Conservation (phyloP, 2,329 filamentous ascomycete genomes). For the Alternaria arbusti region DNA sequence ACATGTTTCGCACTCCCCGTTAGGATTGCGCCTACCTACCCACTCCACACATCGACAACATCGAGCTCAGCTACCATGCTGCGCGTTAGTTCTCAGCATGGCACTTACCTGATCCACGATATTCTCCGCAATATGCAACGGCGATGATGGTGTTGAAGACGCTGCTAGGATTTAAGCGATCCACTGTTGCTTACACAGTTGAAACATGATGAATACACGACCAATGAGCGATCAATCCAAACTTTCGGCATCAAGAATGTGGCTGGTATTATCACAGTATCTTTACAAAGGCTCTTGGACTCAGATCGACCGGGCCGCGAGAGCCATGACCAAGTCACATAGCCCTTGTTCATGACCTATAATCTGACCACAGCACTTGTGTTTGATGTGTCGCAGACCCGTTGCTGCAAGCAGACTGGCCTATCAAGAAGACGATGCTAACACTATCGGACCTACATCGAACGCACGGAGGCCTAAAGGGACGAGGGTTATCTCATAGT, state of each 20-base stretch:
- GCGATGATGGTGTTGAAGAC: conserved; percentile 1
- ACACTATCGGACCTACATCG: neutral
- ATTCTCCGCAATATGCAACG: neutral
- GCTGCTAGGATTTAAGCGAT: neutral
- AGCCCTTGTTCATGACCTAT: conserved; percentile 12
- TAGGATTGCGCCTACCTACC: conserved; percentile 8
- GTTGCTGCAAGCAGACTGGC: conserved; percentile 9
- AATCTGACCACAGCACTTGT: conserved; percentile 21
- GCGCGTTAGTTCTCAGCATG: conserved; percentile 2
- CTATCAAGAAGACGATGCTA: conserved; percentile 5
- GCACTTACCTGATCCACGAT: neutral
- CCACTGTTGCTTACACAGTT: conserved; percentile 11
- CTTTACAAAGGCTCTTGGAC: conserved; percentile 5
- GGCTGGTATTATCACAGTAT: conserved; percentile 9
- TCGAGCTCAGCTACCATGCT: conserved; percentile 21
- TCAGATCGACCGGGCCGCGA: conserved; percentile 28
- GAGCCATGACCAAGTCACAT: conserved; percentile 16
- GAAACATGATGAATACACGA: neutral
- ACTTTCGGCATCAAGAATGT: conserved; percentile 11
- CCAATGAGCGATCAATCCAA: conserved; percentile 19
- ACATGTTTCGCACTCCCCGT: conserved; percentile 12
- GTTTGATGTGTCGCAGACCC: conserved; percentile 19
- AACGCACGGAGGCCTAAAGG: neutral
- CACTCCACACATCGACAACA: conserved; percentile 5
- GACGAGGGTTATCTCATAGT: conserved; percentile 14